Percentiles rank a stretch among this genome's conserved stretches.
Evolutionary conservation across 2,329 filamentous ascomycete genomes (phyloP).

Genomic region (Pestalotiopsis fici): DNA sequence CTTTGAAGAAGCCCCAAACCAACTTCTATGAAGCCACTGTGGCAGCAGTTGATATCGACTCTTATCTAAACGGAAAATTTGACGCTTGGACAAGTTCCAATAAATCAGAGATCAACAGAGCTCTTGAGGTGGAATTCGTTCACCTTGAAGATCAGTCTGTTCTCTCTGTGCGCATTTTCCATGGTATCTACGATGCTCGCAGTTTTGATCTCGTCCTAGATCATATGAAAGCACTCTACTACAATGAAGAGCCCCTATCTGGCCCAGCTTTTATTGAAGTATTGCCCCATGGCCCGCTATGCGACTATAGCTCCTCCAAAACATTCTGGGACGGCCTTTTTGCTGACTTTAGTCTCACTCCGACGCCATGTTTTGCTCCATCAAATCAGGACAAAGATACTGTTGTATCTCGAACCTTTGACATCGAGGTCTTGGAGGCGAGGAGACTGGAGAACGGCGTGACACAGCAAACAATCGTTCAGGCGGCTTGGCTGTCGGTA

Average conservation of each 20-base stretch:
- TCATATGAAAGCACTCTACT: conserved; percentile 56
- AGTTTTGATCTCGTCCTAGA: conserved; percentile 71
- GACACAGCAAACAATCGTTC: conserved; percentile 77
- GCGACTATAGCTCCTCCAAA: conserved; percentile 37
- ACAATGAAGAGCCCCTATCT: conserved; percentile 20
- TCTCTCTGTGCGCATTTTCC: conserved; percentile 74
- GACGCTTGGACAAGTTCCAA: conserved; percentile 58
- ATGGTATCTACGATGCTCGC: conserved; percentile 83
- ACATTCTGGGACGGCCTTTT: conserved; percentile 71
- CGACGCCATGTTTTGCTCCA: conserved; percentile 17
- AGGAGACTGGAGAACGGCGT: conserved; percentile 64
- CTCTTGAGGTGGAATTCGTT: conserved; percentile 53
- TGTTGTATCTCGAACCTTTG: conserved; percentile 27
- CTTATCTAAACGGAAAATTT: conserved; percentile 35
- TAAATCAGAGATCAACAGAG: conserved; percentile 44
- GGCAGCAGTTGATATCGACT: conserved; percentile 29
- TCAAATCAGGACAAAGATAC: conserved; percentile 19
- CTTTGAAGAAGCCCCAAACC: conserved; percentile 45
- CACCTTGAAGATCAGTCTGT: conserved; percentile 24
- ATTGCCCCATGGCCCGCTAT: conserved; percentile 70
- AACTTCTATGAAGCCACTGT: conserved; percentile 44
- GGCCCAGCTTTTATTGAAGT: conserved; percentile 65
- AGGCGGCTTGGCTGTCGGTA: conserved; percentile 71
- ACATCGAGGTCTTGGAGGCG: conserved; percentile 46
- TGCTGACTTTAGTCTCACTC: conserved; percentile 26